Percentiles rank a stretch among this genome's conserved stretches.
phyloP scores from a whole-genome alignment of 768 basidiomycete genomes.

The Chalciporus pseudorubinellus region DNA sequence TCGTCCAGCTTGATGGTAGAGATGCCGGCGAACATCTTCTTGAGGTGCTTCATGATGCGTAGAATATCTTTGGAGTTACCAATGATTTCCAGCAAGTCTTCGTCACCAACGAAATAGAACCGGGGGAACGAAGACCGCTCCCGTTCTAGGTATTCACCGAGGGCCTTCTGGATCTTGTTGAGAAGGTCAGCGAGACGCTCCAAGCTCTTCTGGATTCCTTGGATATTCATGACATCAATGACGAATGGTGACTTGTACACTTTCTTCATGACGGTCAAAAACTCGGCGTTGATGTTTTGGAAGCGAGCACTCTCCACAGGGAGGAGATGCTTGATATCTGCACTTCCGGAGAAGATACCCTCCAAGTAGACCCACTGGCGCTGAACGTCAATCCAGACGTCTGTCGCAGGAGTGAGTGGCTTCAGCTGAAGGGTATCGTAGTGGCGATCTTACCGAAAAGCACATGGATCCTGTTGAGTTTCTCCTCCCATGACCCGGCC shows the following conservation, averaged over 20 bases:
- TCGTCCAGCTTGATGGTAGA: slow-evolving; percentile 87
- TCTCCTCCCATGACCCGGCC: slow-evolving; percentile 95
- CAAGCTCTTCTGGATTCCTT: slow-evolving; percentile 93
- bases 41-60: slow-evolving; percentile 98
- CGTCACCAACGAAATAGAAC: slow-evolving; percentile 99
- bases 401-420: slow-evolving; percentile 37
- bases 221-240: slow-evolving; percentile 94
- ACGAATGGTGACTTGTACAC: slow-evolving; percentile 99
- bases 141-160: slow-evolving; percentile 97
- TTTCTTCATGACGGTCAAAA: slow-evolving; percentile 98
- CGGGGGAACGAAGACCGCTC: slow-evolving; percentile 98
- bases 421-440: background rate
- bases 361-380: slow-evolving; percentile 99
- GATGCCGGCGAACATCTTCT: slow-evolving; percentile 99
- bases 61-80: slow-evolving; percentile 99
- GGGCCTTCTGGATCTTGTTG: slow-evolving; percentile 98
- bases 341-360: slow-evolving; percentile 99
- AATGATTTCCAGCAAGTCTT: slow-evolving; percentile 97
- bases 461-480: slow-evolving; percentile 93
- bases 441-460: slow-evolving; percentile 70
- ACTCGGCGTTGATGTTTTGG: slow-evolving; percentile 97
- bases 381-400: slow-evolving; percentile 99
- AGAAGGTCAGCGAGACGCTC: slow-evolving; percentile 95
- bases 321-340: slow-evolving; percentile 98
- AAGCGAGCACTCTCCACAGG: slow-evolving; percentile 98